Base-by-base conservation (phyloP, 768 basidiomycete species). In the Tephrocybe sp. region DNA sequence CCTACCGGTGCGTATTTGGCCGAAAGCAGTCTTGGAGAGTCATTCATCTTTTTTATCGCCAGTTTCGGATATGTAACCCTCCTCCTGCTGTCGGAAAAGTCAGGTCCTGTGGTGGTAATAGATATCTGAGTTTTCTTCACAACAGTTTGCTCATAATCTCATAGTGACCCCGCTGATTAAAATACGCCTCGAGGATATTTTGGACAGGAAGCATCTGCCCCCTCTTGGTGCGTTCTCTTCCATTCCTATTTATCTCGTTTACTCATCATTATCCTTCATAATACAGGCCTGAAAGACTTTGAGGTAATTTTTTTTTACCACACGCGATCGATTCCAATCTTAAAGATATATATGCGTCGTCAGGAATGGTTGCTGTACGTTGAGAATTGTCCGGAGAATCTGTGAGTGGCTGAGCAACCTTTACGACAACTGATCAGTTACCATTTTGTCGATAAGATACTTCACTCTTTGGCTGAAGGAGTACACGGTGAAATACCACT, bases 391-490 rank as follows among this genome's bases (percentile, higher is more conserved):
- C 82, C 86, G 19, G 89, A 91, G 64, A 91, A 90, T 60, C 75
- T 92, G 77, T 85, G 55, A 65, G 80, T 69, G 46, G 18, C 8
- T 44, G 15, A 21, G 15, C 49, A 19, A 7, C 30, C 8, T 5
- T 16, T 25, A 15, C 35, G 35, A 19, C 48, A 40, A 34, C 13
- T 38, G 35, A 30, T 24, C 51, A 52, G n/a, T 59, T 53, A 22
- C 51, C 38, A 52, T 13, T 53, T 34, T 34, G 3, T 30, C 7
- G 46, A 30, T 5, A 58, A 85, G 85, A 16, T 91, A 91, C 60
- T 91, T 91, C 61, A 77, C 79, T n/a, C 79, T 91, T 42, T 91
- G 88, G 88, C 72, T 90, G 25, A 80, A 80, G 53, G 89, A 90
- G 56, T 91, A 91, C 57, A 83, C 78, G 9, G 56, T 64, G 22